A percentile compares a stretch with the other conserved stretches of the same genome.
phyloP scores from a whole-genome alignment of 768 basidiomycete genomes.

The Podaxis rugospora region DNA sequence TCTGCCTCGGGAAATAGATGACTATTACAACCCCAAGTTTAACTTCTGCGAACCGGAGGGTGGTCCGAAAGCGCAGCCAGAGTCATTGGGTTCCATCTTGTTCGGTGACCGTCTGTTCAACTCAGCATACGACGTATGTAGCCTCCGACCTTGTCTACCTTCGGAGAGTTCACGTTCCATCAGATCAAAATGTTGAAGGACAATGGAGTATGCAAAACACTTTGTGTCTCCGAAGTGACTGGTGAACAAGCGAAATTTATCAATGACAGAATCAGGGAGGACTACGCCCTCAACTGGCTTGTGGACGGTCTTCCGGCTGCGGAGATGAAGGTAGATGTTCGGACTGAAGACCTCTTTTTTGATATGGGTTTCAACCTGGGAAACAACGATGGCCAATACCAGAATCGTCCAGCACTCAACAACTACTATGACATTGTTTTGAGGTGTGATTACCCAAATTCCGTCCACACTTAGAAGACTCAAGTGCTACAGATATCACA shows the following conservation, averaged over 20 bases:
- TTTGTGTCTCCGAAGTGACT: constrained; percentile 63
- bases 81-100: constrained; percentile 89
- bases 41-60: constrained; percentile 80
- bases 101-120: constrained; percentile 95
- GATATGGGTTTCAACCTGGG: constrained; percentile 96
- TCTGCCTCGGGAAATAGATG: constrained; percentile 48
- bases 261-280: constrained; percentile 86
- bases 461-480: neutral
- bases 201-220: constrained; percentile 67
- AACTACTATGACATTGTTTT: constrained; percentile 92
- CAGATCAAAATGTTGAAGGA: constrained; percentile 82
- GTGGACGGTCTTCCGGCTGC: constrained; percentile 92
- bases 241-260: constrained; percentile 81
- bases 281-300: constrained; percentile 93
- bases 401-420: constrained; percentile 67
- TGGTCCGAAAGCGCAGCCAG: constrained; percentile 72
- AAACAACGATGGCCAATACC: constrained; percentile 54
- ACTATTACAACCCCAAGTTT: constrained; percentile 87
- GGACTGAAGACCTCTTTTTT: constrained; percentile 82
- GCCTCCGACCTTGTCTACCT: neutral
- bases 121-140: constrained; percentile 78
- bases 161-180: constrained; percentile 6
- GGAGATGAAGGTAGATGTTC: constrained; percentile 81
- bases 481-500: constrained; percentile 66
- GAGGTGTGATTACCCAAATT: constrained; percentile 37